Conservation (phyloP, 1,284 basidiomycete species). For the Wallemia mellicola region DNA sequence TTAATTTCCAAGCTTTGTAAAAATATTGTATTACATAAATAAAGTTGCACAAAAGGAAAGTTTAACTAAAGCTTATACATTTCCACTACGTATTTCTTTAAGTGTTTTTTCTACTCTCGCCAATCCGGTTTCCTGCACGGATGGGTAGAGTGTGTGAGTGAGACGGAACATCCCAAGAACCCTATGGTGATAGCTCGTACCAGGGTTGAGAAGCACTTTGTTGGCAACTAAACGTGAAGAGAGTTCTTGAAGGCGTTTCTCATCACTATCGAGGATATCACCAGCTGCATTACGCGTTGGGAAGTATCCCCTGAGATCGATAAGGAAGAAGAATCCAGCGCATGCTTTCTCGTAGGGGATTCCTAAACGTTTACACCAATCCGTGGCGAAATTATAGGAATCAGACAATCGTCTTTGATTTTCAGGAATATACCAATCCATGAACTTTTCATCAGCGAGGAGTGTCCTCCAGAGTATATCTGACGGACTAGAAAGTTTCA, state of each 20-base stretch:
- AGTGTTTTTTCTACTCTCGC: neutral
- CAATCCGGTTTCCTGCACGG: neutral
- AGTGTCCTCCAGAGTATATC: neutral
- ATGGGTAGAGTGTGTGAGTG: neutral
- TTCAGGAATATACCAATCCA: neutral
- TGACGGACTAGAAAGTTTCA: neutral
- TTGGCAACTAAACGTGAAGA: neutral
- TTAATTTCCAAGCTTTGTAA: slow-evolving; percentile 82
- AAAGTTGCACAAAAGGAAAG: neutral
- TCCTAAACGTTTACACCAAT: neutral
- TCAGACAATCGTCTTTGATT: neutral
- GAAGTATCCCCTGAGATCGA: neutral
- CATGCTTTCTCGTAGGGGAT: neutral
- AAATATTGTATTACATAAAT: neutral
- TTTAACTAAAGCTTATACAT: neutral
- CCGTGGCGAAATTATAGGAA: neutral
- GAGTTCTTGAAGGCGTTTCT: neutral
- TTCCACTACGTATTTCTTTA: neutral
- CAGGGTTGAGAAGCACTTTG: neutral
- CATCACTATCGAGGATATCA: neutral
- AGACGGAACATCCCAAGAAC: neutral
- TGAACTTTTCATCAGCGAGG: neutral
- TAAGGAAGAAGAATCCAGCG: neutral
- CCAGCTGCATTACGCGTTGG: neutral
- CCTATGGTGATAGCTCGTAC: neutral